Evolutionary conservation across 129 eudicot species (phyloP), one percentile per base, ranked within the genome.

Genomic region (Pulicaria dysenterica): DNA sequence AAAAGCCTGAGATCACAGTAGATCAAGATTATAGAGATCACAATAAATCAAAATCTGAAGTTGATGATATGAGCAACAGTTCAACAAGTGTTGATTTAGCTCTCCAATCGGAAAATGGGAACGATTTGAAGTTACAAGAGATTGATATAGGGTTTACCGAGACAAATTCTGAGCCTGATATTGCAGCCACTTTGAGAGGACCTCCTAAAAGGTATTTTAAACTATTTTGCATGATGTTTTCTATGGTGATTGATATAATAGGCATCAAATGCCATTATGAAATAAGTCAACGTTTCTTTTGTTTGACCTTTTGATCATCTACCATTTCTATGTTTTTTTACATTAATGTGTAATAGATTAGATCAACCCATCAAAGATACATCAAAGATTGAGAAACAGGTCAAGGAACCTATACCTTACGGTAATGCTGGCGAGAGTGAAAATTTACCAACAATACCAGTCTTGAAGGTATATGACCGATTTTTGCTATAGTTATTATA

Each of bases 181-280:
- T 51, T 43, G 48, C 77, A 71, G 60, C 73, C 34, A 44, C 82
- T 66, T 71, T 91, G 69, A 77, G 69, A 78, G 89, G 85, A 65
- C 94, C 85, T 79, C 99, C 99, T 37, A 73, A 81, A 81, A 83
- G 97, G 99, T 95, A 82, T 19, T 11, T 37, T 16, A 19, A 60
- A 67, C 41, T 44, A 42, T 34, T 62, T 55, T 39, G 48, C 69
- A 17, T 7, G 51, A 54, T 41, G 43, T 56, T 19, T 43, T 71
- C 43, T 70, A 53, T 39, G 37, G 63, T 44, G 42, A 46, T 56
- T 54, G 10, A 4, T 13, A 12, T 40, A 70, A 56, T 16, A 19
- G 49, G 37, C 58, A 59, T 60, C 24, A 6, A 57, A 37, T 62
- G 38, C 61, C 61, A 16, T 61, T 48, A 48, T 15, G 69, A 19